A percentile compares a stretch with the other conserved stretches of the same genome.
Conservation (phyloP, 768 basidiomycete species). For the Amanita fuliginea region DNA sequence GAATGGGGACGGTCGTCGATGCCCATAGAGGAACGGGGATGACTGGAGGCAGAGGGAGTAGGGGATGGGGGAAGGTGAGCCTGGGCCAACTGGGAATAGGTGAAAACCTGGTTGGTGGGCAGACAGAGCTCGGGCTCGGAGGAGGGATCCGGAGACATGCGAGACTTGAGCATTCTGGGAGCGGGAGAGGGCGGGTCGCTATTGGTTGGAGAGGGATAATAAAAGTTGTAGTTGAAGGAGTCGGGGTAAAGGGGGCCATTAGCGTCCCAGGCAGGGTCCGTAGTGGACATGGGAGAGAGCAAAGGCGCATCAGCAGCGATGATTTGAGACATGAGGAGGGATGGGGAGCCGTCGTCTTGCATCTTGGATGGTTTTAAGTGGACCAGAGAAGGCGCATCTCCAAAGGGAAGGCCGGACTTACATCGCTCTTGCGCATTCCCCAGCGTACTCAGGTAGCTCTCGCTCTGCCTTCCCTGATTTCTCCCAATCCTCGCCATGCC, state of each 20-base stretch:
- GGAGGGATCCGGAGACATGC: slow-evolving; percentile 30
- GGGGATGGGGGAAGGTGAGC: slow-evolving; percentile 23
- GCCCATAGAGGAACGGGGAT: not conserved
- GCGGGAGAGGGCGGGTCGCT: slow-evolving; percentile 39
- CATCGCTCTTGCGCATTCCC: slow-evolving; percentile 14
- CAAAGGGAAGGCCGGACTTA: slow-evolving; percentile 18
- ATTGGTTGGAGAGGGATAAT: slow-evolving; percentile 37
- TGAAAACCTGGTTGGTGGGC: slow-evolving; percentile 66
- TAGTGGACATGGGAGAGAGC: slow-evolving; percentile 29
- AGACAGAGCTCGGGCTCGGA: slow-evolving; percentile 44
- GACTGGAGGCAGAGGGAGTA: slow-evolving; percentile 12
- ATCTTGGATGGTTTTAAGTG: slow-evolving; percentile 6
- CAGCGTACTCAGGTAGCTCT: slow-evolving; percentile 7
- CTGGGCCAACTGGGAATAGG: slow-evolving; percentile 29
- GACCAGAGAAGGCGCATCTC: slow-evolving; percentile 6
- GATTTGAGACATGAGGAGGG: slow-evolving; percentile 45
- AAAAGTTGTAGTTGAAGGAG: slow-evolving; percentile 35
- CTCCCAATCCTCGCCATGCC: slow-evolving; percentile 1
- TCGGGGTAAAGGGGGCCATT: slow-evolving; percentile 26
- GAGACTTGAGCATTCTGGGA: slow-evolving; percentile 39
- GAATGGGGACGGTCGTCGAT: slow-evolving; percentile 11
- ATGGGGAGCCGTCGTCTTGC: slow-evolving; percentile 14
- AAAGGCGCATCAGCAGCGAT: slow-evolving; percentile 48
- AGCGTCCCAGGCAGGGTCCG: slow-evolving; percentile 39
- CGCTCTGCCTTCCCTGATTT: not conserved